Percentiles rank a stretch among this genome's conserved stretches.
Conservation (phyloP, 768 basidiomycete species). For the Phallus indusiatus region DNA sequence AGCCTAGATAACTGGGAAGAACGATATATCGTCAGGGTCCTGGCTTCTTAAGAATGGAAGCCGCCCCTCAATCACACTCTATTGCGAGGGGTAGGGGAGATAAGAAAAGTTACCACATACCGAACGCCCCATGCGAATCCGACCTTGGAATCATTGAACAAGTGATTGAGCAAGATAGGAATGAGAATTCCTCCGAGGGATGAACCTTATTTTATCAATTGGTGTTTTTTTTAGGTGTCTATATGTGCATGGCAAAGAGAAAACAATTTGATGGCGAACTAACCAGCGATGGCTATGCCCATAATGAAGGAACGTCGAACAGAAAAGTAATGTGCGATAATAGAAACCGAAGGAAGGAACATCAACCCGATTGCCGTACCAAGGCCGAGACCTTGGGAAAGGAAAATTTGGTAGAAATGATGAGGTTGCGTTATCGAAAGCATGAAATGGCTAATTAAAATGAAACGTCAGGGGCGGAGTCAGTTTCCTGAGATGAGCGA, state of each 20-base stretch:
- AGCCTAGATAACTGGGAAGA: background rate
- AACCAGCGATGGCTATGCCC: constrained; percentile 16
- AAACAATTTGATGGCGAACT: background rate
- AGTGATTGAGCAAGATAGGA: constrained; percentile 26
- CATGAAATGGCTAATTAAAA: background rate
- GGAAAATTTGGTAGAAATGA: constrained; percentile 28
- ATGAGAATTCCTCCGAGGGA: constrained; percentile 22
- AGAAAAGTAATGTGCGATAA: constrained; percentile 38
- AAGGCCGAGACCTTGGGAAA: constrained; percentile 21
- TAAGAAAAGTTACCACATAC: background rate
- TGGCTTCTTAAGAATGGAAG: background rate
- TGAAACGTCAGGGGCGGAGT: background rate
- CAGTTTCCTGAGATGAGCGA: background rate
- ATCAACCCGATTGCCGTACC: constrained; percentile 44
- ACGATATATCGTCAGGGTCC: background rate
- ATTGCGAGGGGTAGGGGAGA: background rate
- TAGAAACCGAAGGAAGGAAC: constrained; percentile 40
- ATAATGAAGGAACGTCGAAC: constrained; percentile 32
- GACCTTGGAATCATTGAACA: constrained; percentile 10
- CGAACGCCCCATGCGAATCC: constrained; percentile 9
- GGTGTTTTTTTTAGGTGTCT: constrained; percentile 16
- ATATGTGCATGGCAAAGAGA: constrained; percentile 10
- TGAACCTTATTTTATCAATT: constrained; percentile 20
- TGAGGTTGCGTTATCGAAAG: constrained; percentile 14
- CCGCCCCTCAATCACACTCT: background rate